phyloP scores from a whole-genome alignment of 2,329 filamentous ascomycete species.

The Trichocomaceae sp. region DNA sequence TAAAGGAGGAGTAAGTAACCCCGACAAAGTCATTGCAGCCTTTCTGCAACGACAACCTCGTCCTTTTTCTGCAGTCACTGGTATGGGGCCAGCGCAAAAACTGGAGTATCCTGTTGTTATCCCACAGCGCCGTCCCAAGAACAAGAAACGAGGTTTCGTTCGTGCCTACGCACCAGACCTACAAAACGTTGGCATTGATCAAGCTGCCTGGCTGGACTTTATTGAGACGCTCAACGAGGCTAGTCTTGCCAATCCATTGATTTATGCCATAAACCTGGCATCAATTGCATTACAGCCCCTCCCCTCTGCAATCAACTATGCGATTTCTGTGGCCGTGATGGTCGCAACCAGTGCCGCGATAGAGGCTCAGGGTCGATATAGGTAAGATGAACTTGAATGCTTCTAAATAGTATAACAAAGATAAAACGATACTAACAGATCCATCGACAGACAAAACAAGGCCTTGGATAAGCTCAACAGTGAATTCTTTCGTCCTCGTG shows the following conservation, averaged over 20 bases:
- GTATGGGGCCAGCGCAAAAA: neutral
- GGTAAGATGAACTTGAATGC: neutral
- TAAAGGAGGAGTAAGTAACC: conserved; percentile 9
- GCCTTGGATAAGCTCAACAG: conserved; percentile 54
- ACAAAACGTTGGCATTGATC: conserved; percentile 28
- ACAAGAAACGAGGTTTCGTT: conserved; percentile 34
- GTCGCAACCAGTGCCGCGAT: conserved; percentile 5
- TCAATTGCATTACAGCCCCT: neutral
- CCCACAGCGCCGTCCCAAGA: conserved; percentile 33
- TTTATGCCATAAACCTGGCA: conserved; percentile 11
- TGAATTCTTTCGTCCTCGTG: conserved; percentile 51
- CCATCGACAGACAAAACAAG: conserved; percentile 36
- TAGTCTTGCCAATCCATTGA: conserved; percentile 10
- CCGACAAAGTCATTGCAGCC: conserved; percentile 13
- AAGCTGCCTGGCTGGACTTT: conserved; percentile 34
- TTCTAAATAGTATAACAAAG: neutral
- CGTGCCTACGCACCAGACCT: conserved; percentile 35
- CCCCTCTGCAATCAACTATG: neutral
- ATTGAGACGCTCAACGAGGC: conserved; percentile 24
- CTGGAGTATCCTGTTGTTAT: conserved; percentile 29
- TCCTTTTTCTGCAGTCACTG: neutral
- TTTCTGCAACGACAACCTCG: conserved; percentile 12
- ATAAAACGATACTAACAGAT: neutral
- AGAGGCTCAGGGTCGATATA: conserved; percentile 18
- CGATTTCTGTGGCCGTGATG: conserved; percentile 8